Conservation (phyloP, 768 basidiomycete species). For the Mycena epipterygia region DNA sequence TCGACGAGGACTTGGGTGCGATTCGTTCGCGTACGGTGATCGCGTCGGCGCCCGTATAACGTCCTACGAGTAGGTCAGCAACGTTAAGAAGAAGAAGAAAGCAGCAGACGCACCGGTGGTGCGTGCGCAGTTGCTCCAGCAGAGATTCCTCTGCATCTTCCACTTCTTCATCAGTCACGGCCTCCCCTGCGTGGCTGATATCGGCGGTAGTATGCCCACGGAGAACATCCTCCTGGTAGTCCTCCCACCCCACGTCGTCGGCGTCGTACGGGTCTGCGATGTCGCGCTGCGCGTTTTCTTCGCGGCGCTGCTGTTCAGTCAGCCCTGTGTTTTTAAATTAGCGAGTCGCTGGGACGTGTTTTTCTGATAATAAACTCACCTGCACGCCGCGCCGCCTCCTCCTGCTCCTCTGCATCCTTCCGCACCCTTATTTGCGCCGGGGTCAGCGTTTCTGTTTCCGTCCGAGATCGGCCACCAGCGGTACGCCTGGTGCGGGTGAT, state of each 20-base stretch:
- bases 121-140: background rate
- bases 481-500: background rate
- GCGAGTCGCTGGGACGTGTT: too few relatives aligned
- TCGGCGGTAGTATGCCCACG: background rate
- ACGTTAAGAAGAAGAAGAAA: background rate
- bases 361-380: background rate
- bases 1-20: background rate
- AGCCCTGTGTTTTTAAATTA: background rate
- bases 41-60: background rate
- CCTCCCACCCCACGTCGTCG: background rate
- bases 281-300: background rate
- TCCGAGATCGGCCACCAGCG: background rate
- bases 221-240: background rate
- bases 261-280: background rate
- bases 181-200: slow-evolving; percentile 9
- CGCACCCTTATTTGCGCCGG: background rate
- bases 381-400: background rate
- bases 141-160: background rate
- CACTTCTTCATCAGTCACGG: background rate
- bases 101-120: background rate
- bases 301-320: background rate
- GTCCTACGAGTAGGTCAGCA: background rate
- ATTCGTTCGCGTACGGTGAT: background rate
- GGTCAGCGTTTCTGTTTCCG: background rate
- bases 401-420: background rate